A percentile compares a stretch with the other conserved stretches of the same genome.
Evolutionary conservation across 768 basidiomycete species (phyloP).

Genomic region (Xerocomellus intermedius): DNA sequence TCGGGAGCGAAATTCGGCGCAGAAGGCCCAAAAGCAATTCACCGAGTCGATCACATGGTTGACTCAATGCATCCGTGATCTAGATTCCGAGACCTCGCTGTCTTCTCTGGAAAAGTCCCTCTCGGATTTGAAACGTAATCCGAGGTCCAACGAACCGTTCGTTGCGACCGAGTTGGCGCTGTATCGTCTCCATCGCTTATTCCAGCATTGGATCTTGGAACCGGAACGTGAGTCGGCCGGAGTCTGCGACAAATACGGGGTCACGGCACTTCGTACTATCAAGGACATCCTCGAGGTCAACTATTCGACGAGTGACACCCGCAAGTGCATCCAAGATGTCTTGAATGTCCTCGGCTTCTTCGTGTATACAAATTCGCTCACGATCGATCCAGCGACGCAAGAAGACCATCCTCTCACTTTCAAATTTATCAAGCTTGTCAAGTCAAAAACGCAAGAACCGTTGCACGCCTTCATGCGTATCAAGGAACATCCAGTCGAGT

Average conservation of each 20-base stretch:
- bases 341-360: slow-evolving; percentile 49
- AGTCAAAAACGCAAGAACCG: slow-evolving; percentile 40
- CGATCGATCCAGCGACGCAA: slow-evolving; percentile 1
- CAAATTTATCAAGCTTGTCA: slow-evolving; percentile 53
- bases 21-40: slow-evolving; percentile 43
- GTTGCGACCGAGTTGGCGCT: slow-evolving; percentile 52
- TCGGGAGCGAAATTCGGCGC: slow-evolving; percentile 42
- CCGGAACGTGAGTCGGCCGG: slow-evolving; percentile 34
- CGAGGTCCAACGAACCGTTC: slow-evolving; percentile 40
- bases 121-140: slow-evolving; percentile 44
- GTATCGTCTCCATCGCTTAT: slow-evolving; percentile 51
- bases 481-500: slow-evolving; percentile 53
- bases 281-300: slow-evolving; percentile 42
- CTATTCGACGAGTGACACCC: slow-evolving; percentile 28
- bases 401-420: slow-evolving; percentile 41
- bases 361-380: slow-evolving; percentile 32
- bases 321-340: slow-evolving; percentile 38
- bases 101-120: slow-evolving; percentile 34
- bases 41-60: slow-evolving; percentile 51
- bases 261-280: slow-evolving; percentile 48
- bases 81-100: slow-evolving; percentile 22
- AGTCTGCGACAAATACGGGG: slow-evolving; percentile 45
- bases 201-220: slow-evolving; percentile 53
- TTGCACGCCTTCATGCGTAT: slow-evolving; percentile 54
- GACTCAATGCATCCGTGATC: slow-evolving; percentile 42